Base-by-base conservation (phyloP, 2,329 filamentous ascomycete species). In the Blastomyces silverae region DNA sequence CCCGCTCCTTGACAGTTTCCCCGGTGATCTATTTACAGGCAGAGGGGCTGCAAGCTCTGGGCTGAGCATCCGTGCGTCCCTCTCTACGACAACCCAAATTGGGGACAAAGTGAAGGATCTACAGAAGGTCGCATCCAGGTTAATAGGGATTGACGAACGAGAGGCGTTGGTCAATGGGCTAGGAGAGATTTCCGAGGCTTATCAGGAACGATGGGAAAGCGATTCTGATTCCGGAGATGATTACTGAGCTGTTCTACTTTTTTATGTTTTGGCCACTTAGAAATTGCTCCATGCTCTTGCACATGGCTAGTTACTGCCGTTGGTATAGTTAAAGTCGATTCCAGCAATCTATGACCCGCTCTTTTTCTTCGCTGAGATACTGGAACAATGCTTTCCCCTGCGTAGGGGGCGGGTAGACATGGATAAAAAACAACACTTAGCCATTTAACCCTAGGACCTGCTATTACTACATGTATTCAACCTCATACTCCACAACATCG, bases 121-220 rank as follows among this genome's bases (percentile, higher is more conserved):
- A 37, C 86, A 89, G 69, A 79, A 82, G 28, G 81, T 89, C 15
- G 86, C 89, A 15, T 78, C 84, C 20, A 84, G 87, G 67, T 82
- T 65, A 76, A 81, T 92, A 20, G 81, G 82, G 0, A 71, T 93
- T 2, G 91, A 95, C 66, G 92, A 97, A 72, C 84, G 93, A 53
- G 94, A 99, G 77, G 81, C 82, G 2, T 80, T 97, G n/a, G 85
- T 86, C 57, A 94, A 96, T 72, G 87, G 89, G 15, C 80, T 99
- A 50, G 87, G 89, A 31, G 88, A 90, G 66, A 87, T 97, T 71
- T 88, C 89, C 1, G 92, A 96, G 72, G 90, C 90, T 66, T 97
- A 97, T 74, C 87, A 91, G 70, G 90, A 94, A 67, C 91, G 91
- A 1, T 96, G 91, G 90, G 87, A 86, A 15, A 91, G 89, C 71